Percentiles rank a stretch among this genome's conserved stretches.
Conservation (phyloP, 169 alveolate species). For the Toxoplasma gondii region DNA sequence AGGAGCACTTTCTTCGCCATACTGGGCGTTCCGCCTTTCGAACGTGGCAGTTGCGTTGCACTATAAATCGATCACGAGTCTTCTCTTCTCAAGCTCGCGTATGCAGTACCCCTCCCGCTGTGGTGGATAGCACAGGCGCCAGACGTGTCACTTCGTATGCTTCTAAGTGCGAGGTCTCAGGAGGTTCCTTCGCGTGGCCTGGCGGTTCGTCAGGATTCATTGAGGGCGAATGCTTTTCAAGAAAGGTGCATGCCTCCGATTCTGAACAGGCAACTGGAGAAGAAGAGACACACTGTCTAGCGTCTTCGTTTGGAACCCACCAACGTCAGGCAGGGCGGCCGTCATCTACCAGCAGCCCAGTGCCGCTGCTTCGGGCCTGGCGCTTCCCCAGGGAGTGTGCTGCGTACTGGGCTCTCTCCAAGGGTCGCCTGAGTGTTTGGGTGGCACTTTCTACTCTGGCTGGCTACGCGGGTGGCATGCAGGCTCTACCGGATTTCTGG, state of each 20-base stretch:
- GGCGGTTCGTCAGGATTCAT: not conserved
- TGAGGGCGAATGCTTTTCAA: not conserved
- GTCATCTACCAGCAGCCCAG: not conserved
- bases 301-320: too few species aligned
- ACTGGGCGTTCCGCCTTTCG: not conserved
- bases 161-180: not conserved
- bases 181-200: not conserved
- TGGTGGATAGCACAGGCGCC: not conserved
- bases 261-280: not conserved
- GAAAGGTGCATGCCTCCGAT: not conserved
- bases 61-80: not conserved
- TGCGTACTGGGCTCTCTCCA: constrained; percentile 49
- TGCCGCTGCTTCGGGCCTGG: not conserved
- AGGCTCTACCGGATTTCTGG: constrained; percentile 16
- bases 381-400: constrained; percentile 10
- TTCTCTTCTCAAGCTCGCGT: not conserved
- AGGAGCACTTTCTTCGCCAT: not conserved
- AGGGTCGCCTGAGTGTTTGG: constrained; percentile 54
- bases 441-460: constrained; percentile 48
- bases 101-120: not conserved
- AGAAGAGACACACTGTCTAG: too few species aligned
- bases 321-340: not conserved
- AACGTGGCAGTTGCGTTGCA: not conserved
- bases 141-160: not conserved
- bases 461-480: constrained; percentile 48